Base-by-base conservation (phyloP, 1,284 basidiomycete species). In the Leccinum solheimii region DNA sequence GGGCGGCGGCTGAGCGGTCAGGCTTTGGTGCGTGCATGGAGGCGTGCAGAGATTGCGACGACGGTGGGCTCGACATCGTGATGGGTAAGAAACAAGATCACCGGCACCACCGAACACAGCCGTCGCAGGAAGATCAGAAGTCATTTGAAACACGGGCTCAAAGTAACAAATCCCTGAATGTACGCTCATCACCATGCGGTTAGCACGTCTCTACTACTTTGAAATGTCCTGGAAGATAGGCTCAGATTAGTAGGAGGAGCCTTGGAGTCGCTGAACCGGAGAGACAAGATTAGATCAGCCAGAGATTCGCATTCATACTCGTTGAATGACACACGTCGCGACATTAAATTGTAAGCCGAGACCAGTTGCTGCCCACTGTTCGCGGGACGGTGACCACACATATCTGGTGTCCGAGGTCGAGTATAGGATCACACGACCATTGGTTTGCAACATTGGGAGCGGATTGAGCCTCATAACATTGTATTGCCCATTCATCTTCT, bases 1-100 rank as follows among this genome's bases (percentile, higher is more conserved):
- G 34, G 26, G 70, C 69, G 5, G 75, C 23, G 8, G 66, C 57
- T 19, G 76, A 59, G 21, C 78, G 74, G 58, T 82, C 80, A 11
- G 78, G 69, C 67, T 80, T 83, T 50, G 78, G 69, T 4, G 72
- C 76, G 61, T 78, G 75, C 58, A 76, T 66, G n/a, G 75, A 75
- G 21, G 68, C 71, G 2, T 73, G 67, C 38, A 75, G 26, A 30
- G 72, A 73, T 19, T 73, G 69, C 10, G 61, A 71, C 53, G 60
- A 61, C 51, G 71, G 72, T 40, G 75, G 73, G 58, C 72, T 75
- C 50, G 72, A 75, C 72, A 73, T 73, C n/a, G 19, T 61, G 67
- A 36, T 48, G 68, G 65, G 65, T 36, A 43, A 60, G 51, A 59
- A 61, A 61, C 67, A 64, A 64, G 69, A 55, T 50, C 48, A 50